phyloP scores from a whole-genome alignment of 192 early-diverging fungal species.

The Cetraspora pellucida region DNA sequence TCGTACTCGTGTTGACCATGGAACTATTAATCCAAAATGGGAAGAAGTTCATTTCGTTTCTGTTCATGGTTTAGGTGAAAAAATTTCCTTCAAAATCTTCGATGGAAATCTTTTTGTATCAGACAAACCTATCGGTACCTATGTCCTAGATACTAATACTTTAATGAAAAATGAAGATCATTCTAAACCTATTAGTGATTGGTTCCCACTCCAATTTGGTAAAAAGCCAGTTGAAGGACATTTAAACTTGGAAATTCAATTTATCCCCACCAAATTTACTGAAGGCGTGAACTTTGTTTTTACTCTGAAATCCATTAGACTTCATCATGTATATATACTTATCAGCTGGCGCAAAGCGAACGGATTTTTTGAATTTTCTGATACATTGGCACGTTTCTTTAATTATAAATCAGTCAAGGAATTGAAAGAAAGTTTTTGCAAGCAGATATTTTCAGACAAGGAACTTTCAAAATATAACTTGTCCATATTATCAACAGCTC shows the following conservation, averaged over 20 bases:
- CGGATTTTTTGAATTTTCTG: conserved; percentile 16
- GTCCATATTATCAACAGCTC: conserved; percentile 4
- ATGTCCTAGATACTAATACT: background rate
- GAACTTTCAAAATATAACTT: background rate
- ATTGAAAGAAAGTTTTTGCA: background rate
- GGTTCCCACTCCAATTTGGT: background rate
- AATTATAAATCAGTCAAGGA: conserved; percentile 16
- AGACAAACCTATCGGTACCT: conserved; percentile 10
- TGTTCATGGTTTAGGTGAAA: conserved; percentile 8
- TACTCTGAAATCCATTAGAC: background rate
- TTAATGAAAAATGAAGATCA: conserved; percentile 2
- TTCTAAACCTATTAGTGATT: background rate
- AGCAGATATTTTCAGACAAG: background rate
- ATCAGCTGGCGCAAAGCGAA: conserved; percentile 2
- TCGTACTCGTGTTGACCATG: background rate
- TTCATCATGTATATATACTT: conserved; percentile 14
- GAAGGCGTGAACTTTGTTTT: conserved; percentile 6
- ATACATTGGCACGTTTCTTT: conserved; percentile 13
- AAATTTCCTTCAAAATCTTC: conserved; percentile 19
- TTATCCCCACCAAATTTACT: background rate
- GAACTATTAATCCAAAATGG: conserved; percentile 4
- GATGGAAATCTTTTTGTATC: conserved; percentile 18
- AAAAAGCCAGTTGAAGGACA: background rate
- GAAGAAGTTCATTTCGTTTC: conserved; percentile 28
- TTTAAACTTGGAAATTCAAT: conserved; percentile 16